These are phyloP conservation scores for Phlegmacium glaucopus DNA, from an alignment of 768 basidiomycete genomes.

Conservation along the genomic window DNA sequence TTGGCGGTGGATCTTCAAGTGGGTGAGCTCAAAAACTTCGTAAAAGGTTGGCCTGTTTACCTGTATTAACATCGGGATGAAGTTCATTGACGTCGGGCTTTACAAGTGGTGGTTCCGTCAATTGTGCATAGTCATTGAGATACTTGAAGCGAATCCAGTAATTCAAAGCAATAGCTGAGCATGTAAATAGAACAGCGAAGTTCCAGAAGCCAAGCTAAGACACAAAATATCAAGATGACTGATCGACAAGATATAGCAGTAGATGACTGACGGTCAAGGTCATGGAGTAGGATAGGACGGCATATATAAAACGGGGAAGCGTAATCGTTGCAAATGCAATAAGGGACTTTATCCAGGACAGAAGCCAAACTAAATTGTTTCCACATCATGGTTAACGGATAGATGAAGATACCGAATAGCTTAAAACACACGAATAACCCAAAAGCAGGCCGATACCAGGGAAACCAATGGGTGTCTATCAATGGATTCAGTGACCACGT, in stretches of 20 bases:
- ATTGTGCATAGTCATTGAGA: constrained; percentile 69
- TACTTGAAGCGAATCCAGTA: constrained; percentile 85
- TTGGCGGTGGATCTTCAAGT: constrained; percentile 55
- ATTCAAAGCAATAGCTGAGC: constrained; percentile 65
- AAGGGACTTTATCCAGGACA: constrained; percentile 73
- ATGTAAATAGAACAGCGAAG: constrained; percentile 72
- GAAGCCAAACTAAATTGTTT: constrained; percentile 61
- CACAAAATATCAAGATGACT: constrained; percentile 3
- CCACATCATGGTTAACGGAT: not conserved
- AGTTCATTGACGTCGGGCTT: constrained; percentile 84
- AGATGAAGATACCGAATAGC: not conserved
- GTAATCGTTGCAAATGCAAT: constrained; percentile 82
- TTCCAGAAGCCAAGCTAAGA: constrained; percentile 86
- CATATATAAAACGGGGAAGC: constrained; percentile 74
- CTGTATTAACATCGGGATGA: constrained; percentile 87
- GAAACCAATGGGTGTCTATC: constrained; percentile 71
- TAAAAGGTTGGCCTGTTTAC: constrained; percentile 20
- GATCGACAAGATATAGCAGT: not conserved
- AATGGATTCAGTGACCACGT: constrained; percentile 29
- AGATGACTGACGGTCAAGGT: constrained; percentile 67
- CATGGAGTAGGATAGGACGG: constrained; percentile 81
- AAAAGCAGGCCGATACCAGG: constrained; percentile 77
- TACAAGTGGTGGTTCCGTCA: constrained; percentile 78
- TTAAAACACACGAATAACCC: constrained; percentile 68
- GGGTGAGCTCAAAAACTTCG: constrained; percentile 2